Conservation (phyloP, 495 filamentous ascomycete genomes). For the Neurospora sp. region DNA sequence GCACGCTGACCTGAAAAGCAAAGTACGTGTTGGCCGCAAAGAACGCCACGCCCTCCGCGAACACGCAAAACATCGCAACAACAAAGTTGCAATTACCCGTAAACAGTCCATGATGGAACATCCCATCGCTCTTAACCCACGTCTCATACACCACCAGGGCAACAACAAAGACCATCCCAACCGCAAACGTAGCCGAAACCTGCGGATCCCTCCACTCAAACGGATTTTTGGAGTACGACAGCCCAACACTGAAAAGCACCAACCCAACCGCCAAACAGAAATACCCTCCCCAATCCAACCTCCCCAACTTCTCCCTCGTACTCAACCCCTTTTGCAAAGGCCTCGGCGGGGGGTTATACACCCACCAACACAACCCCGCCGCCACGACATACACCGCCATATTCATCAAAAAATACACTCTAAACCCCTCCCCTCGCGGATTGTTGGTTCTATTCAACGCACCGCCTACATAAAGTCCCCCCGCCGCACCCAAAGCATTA, state of each 20-base stretch:
- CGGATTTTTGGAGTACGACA: constrained; percentile 27
- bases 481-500: constrained; percentile 9
- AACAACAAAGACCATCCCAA: constrained; percentile 13
- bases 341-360: constrained; percentile 18
- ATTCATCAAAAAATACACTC: constrained; percentile 22
- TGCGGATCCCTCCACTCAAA: constrained; percentile 22
- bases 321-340: constrained; percentile 7
- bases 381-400: constrained; percentile 13
- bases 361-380: constrained; percentile 7
- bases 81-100: constrained; percentile 20
- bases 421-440: constrained; percentile 15
- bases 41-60: constrained; percentile 25
- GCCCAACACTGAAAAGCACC: constrained; percentile 21
- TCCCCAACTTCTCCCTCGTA: constrained; percentile 15
- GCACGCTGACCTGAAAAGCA: constrained; percentile 20
- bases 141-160: constrained; percentile 18
- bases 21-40: constrained; percentile 30
- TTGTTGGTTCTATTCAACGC: constrained; percentile 14
- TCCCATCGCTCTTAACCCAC: constrained; percentile 22
- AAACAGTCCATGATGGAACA: constrained; percentile 30
- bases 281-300: constrained; percentile 28
- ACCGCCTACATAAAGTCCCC: constrained; percentile 14
- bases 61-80: constrained; percentile 19
- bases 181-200: constrained; percentile 20
- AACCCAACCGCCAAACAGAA: constrained; percentile 17